Percentiles rank a stretch among this genome's conserved stretches.
These are phyloP conservation scores for Citropsis articulata DNA, from an alignment of 345 rosid species.

Conservation along the genomic window DNA sequence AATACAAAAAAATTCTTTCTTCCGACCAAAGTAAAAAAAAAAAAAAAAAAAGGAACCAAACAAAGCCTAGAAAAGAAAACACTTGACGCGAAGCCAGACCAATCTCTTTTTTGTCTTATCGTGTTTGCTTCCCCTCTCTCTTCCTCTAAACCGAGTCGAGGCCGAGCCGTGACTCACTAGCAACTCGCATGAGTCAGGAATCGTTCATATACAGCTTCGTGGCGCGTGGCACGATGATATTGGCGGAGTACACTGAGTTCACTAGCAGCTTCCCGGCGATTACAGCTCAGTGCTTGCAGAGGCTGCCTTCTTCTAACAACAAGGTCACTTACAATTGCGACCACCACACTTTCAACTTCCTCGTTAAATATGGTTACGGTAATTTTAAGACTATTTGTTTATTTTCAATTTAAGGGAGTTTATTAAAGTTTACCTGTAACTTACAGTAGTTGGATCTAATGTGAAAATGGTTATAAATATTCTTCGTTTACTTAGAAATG, in stretches of 20 bases:
- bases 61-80: background rate
- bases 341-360: conserved; percentile 96
- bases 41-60: background rate
- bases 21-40: conserved; percentile 4
- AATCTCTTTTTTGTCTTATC: background rate
- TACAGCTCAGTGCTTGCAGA: conserved; percentile 89
- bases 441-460: conserved; percentile 28
- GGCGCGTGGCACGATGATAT: conserved; percentile 87
- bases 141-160: background rate
- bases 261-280: conserved; percentile 98
- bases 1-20: conserved; percentile 9
- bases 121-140: conserved; percentile 7
- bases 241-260: conserved; percentile 96
- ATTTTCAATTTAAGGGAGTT: background rate
- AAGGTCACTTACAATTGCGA: conserved; percentile 98
- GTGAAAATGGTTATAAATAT: background rate
- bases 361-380: conserved; percentile 93
- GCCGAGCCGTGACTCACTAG: conserved; percentile 11
- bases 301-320: conserved; percentile 84
- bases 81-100: background rate
- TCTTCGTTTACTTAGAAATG: background rate
- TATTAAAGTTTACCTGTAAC: background rate
- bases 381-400: conserved; percentile 1
- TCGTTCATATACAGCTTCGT: conserved; percentile 97
- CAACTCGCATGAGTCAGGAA: conserved; percentile 65